Evolutionary conservation across 2,329 filamentous ascomycete genomes (phyloP).

Genomic region (Xylariomycetidae sp.): DNA sequence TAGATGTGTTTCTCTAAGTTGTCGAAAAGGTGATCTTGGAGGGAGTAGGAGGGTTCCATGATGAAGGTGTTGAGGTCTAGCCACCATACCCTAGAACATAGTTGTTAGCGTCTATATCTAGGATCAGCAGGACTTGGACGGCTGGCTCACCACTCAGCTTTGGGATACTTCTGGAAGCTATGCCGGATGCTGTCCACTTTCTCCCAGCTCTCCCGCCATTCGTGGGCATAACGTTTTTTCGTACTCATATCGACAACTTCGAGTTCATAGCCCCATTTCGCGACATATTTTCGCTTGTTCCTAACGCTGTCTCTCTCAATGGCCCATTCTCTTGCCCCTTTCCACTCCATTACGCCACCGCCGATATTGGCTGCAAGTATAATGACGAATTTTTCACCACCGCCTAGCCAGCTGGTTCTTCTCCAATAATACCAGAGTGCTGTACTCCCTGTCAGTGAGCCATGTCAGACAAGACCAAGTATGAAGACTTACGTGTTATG

Average conservation of each 20-base stretch:
- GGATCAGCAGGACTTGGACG: too few relatives aligned
- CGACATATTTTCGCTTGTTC: slow-evolving; percentile 88
- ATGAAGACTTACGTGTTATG: slow-evolving; percentile 60
- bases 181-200: slow-evolving; percentile 93
- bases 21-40: slow-evolving; percentile 88
- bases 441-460: too few relatives aligned
- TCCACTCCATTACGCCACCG: slow-evolving; percentile 98
- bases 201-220: slow-evolving; percentile 99
- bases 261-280: slow-evolving; percentile 87
- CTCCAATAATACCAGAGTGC: slow-evolving; percentile 61
- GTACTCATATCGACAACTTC: slow-evolving; percentile 98
- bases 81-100: slow-evolving; percentile 88
- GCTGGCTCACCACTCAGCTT: slow-evolving; percentile 81
- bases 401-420: slow-evolving; percentile 67
- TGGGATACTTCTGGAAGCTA: slow-evolving; percentile 85
- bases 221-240: slow-evolving; percentile 96
- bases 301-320: slow-evolving; percentile 93
- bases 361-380: slow-evolving; percentile 91
- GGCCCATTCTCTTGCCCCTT: slow-evolving; percentile 94
- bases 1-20: slow-evolving; percentile 70
- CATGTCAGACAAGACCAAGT: too few relatives aligned
- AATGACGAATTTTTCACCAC: slow-evolving; percentile 87
- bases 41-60: slow-evolving; percentile 90
- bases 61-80: slow-evolving; percentile 95
- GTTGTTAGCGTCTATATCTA: slow-evolving; percentile 13